Evolutionary conservation across 768 basidiomycete genomes (phyloP).

Genomic region (Lactarius indigo): DNA sequence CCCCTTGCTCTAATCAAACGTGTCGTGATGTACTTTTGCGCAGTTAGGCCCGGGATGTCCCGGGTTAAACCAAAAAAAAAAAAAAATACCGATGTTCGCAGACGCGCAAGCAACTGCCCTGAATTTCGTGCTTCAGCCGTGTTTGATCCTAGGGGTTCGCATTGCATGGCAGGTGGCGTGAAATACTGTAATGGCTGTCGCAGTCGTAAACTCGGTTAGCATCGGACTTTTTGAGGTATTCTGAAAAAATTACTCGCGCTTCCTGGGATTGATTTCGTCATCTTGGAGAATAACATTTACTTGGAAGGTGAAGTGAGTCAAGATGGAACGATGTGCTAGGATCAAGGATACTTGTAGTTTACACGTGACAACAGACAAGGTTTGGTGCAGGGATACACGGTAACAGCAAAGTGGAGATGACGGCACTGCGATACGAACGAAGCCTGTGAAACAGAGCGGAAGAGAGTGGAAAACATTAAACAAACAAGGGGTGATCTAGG

Average conservation of each 20-base stretch:
- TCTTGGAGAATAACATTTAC: constrained; percentile 20
- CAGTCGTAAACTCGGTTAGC: constrained; percentile 9
- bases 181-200: background rate
- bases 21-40: constrained; percentile 22
- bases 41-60: constrained; percentile 11
- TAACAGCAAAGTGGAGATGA: constrained; percentile 6
- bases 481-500: constrained; percentile 8
- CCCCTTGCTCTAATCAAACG: constrained; percentile 18
- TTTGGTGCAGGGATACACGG: constrained; percentile 15
- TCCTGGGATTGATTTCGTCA: constrained; percentile 7
- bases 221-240: constrained; percentile 9
- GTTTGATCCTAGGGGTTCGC: constrained; percentile 17
- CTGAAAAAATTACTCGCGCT: constrained; percentile 5
- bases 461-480: background rate
- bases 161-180: constrained; percentile 9
- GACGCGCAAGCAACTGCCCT: constrained; percentile 12
- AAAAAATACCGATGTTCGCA: constrained; percentile 11
- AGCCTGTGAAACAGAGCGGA: constrained; percentile 11
- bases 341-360: constrained; percentile 16
- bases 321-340: constrained; percentile 11
- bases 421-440: constrained; percentile 15
- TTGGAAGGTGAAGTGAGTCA: constrained; percentile 14
- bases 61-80: constrained; percentile 9
- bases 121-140: constrained; percentile 16
- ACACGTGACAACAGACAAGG: constrained; percentile 19